These are phyloP conservation scores for Aureobasidium sp. DNA, from an alignment of 2,329 filamentous ascomycete genomes.

Conservation along the genomic window DNA sequence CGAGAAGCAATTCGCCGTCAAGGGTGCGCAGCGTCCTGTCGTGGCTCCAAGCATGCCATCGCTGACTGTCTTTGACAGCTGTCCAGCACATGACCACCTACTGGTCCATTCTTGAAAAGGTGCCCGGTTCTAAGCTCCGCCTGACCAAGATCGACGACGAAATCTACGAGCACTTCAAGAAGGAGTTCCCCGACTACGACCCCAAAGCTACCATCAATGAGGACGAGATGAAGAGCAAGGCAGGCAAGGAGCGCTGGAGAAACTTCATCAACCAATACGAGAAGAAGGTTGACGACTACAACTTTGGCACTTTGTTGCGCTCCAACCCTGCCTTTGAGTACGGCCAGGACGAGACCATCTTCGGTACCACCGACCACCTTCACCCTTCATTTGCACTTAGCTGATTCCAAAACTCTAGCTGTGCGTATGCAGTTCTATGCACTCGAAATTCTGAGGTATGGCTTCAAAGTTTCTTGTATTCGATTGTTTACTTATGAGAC, in stretches of 20 bases:
- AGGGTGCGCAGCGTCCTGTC: slow-evolving; percentile 48
- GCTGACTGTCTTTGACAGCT: slow-evolving; percentile 37
- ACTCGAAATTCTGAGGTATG: slow-evolving; percentile 62
- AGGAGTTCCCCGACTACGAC: slow-evolving; percentile 89
- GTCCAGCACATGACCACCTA: slow-evolving; percentile 97
- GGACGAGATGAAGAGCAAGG: slow-evolving; percentile 95
- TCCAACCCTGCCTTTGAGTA: slow-evolving; percentile 74
- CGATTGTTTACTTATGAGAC: slow-evolving; percentile 13
- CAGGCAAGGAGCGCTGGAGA: slow-evolving; percentile 88
- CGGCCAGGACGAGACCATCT: slow-evolving; percentile 81
- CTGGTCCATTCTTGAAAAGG: slow-evolving; percentile 88
- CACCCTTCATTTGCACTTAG: not conserved
- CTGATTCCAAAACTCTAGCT: slow-evolving; percentile 29
- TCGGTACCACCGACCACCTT: slow-evolving; percentile 51
- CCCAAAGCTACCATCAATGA: slow-evolving; percentile 73
- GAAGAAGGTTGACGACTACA: slow-evolving; percentile 92
- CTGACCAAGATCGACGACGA: slow-evolving; percentile 94
- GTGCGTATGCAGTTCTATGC: slow-evolving; percentile 80
- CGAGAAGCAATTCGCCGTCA: slow-evolving; percentile 98
- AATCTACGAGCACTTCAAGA: slow-evolving; percentile 80
- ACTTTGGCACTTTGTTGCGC: slow-evolving; percentile 92
- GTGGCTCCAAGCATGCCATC: not conserved
- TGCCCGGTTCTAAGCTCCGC: slow-evolving; percentile 78
- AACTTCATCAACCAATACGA: slow-evolving; percentile 91
- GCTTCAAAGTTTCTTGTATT: slow-evolving; percentile 2